phyloP scores from a whole-genome alignment of 129 eudicot species.

The Centella asiatica region DNA sequence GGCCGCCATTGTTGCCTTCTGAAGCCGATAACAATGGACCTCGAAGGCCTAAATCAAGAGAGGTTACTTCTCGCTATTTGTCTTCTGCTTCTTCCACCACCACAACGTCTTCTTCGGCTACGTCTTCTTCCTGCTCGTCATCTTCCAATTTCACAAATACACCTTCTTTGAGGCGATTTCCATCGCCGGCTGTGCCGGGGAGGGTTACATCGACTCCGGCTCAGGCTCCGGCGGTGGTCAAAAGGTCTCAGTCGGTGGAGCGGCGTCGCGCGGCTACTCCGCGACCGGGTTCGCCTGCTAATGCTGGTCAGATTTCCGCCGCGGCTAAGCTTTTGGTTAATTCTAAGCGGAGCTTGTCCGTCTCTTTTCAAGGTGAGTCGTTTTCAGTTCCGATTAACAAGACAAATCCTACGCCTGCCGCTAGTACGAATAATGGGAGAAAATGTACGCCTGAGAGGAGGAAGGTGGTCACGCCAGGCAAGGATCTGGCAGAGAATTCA shows the following conservation, averaged over 20 bases:
- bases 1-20: conserved; percentile 64
- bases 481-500: conserved; percentile 29
- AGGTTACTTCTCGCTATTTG: conserved; percentile 60
- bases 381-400: conserved; percentile 33
- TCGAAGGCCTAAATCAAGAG: conserved; percentile 56
- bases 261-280: conserved; percentile 49
- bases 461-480: conserved; percentile 31
- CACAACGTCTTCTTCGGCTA: conserved; percentile 25
- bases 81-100: conserved; percentile 44
- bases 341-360: conserved; percentile 65
- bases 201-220: conserved; percentile 29
- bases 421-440: conserved; percentile 25
- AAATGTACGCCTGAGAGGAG: conserved; percentile 64
- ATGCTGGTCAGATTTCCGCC: conserved; percentile 32
- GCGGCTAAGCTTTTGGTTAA: conserved; percentile 50
- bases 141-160: conserved; percentile 34
- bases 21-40: conserved; percentile 47
- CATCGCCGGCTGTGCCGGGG: conserved; percentile 33
- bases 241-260: conserved; percentile 45
- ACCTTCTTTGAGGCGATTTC: conserved; percentile 37
- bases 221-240: conserved; percentile 21
- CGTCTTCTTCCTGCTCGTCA: conserved; percentile 32
- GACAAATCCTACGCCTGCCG: conserved; percentile 32
- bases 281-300: conserved; percentile 22
- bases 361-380: conserved; percentile 85